A percentile compares a stretch with the other conserved stretches of the same genome.
Conservation (phyloP, 257 asterid species). For the Striga asiatica region DNA sequence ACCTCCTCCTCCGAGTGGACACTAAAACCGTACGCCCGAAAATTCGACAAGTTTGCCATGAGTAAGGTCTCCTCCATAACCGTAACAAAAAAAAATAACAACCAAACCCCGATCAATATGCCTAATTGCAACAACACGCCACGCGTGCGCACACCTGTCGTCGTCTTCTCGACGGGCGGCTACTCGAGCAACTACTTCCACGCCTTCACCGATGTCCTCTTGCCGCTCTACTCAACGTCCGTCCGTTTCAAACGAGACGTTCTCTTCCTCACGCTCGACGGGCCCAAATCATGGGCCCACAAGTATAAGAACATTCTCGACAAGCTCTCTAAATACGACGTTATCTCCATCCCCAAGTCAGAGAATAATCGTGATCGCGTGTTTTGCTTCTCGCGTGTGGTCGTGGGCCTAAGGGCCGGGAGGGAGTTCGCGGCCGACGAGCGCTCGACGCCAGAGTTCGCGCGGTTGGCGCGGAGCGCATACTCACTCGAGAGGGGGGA, state of each 20-base stretch:
- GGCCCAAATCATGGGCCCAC: neutral
- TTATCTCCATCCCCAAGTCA: constrained; percentile 29
- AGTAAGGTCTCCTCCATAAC: neutral
- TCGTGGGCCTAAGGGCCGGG: constrained; percentile 34
- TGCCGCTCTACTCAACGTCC: neutral
- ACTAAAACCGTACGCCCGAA: neutral
- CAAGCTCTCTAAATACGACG: constrained; percentile 20
- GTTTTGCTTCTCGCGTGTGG: constrained; percentile 34
- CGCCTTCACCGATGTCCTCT: neutral
- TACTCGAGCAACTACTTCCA: neutral
- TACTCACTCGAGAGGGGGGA: constrained; percentile 24
- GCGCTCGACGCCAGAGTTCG: constrained; percentile 29
- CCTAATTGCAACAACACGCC: neutral
- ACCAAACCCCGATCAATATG: neutral
- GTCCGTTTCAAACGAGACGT: neutral
- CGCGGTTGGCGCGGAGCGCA: constrained; percentile 21
- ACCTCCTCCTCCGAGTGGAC: neutral
- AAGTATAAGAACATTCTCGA: neutral
- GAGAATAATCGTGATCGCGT: constrained; percentile 9
- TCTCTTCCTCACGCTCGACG: neutral
- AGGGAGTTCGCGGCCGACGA: constrained; percentile 29
- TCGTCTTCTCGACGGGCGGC: neutral
- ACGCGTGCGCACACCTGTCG: neutral
- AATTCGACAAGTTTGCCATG: neutral
- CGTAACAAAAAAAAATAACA: neutral